Conservation (phyloP, 345 rosid genomes). For the Eucalyptus shirleyi region DNA sequence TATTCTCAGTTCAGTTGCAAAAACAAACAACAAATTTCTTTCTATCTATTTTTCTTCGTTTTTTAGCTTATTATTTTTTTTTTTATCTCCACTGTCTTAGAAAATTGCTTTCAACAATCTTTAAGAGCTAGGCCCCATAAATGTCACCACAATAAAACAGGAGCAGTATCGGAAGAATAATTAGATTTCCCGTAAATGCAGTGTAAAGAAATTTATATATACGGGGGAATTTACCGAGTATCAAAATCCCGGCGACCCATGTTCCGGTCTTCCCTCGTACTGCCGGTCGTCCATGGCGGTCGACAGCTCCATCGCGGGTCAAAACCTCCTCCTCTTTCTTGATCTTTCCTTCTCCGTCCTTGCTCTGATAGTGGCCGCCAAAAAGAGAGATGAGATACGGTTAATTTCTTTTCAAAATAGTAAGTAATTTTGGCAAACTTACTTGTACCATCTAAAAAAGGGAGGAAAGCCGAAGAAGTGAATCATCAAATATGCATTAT, state of each 20-base stretch:
- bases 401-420: neutral
- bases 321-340: constrained; percentile 17
- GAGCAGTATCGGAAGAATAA: neutral
- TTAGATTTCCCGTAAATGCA: neutral
- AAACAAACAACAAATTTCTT: neutral
- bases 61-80: neutral
- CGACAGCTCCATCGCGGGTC: constrained; percentile 71
- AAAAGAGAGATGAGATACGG: neutral
- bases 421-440: neutral
- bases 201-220: no score
- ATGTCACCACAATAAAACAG: neutral
- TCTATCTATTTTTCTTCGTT: neutral
- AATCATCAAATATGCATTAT: neutral
- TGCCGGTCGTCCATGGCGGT: constrained; percentile 72
- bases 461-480: neutral
- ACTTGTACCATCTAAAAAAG: neutral
- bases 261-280: constrained; percentile 51
- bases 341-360: constrained; percentile 10
- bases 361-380: neutral
- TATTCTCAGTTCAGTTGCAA: neutral
- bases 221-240: constrained; percentile 37
- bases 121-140: neutral
- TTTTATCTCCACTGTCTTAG: neutral
- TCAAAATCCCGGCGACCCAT: constrained; percentile 73
- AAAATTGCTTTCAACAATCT: neutral